Percentiles rank a stretch among this genome's conserved stretches.
Conservation (phyloP, 257 asterid species). For the Coffea eugenioides region DNA sequence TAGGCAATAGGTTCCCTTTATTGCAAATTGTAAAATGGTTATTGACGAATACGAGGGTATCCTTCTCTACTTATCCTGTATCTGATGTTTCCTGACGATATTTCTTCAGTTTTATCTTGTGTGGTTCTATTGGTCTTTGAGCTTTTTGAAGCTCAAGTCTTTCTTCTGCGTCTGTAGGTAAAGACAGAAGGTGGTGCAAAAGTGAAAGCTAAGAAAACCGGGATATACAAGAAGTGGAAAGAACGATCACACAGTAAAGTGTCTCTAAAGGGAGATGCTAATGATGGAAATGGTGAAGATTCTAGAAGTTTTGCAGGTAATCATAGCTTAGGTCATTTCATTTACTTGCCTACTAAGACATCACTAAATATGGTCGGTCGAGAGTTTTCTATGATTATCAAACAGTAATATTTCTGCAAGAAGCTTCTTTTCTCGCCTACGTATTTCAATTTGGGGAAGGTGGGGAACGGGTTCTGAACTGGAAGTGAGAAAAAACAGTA, state of each 20-base stretch:
- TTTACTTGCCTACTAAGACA: not conserved
- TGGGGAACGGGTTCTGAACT: not conserved
- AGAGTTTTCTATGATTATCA: not conserved
- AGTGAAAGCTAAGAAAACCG: slow-evolving; percentile 58
- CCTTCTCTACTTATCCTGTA: not conserved
- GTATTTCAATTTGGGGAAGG: not conserved
- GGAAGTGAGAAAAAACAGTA: not conserved
- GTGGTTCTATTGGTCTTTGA: slow-evolving; percentile 6
- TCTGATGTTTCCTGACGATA: not conserved
- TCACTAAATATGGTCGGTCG: not conserved
- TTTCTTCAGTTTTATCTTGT: not conserved
- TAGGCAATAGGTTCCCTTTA: not conserved
- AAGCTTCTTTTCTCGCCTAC: too few species aligned
- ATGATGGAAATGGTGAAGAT: slow-evolving; percentile 42
- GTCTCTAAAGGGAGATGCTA: slow-evolving; percentile 47
- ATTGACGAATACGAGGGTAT: not conserved
- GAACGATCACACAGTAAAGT: slow-evolving; percentile 63
- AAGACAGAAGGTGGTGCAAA: slow-evolving; percentile 89
- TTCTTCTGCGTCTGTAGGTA: slow-evolving; percentile 43
- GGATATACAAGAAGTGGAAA: slow-evolving; percentile 86
- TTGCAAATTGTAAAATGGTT: not conserved
- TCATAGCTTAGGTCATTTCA: slow-evolving; percentile 8
- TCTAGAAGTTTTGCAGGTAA: slow-evolving; percentile 63
- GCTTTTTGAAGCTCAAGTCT: slow-evolving; percentile 11
- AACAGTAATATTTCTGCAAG: not conserved